phyloP scores from a whole-genome alignment of 176 grass and related monocot species.

The Microstegium vimineum region DNA sequence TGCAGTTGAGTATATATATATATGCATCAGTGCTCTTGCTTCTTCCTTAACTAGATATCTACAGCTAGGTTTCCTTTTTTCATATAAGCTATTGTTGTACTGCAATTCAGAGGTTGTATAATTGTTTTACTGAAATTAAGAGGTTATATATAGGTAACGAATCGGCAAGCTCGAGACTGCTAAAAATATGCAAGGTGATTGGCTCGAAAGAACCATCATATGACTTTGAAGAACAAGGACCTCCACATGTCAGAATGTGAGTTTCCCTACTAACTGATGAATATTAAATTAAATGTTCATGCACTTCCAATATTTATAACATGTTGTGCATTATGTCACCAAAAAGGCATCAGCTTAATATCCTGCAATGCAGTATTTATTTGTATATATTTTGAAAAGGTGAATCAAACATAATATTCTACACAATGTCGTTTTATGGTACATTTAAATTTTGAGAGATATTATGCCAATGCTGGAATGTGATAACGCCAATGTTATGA shows the following conservation, averaged over 20 bases:
- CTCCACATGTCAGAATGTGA: conserved; percentile 43
- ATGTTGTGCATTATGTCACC: not conserved
- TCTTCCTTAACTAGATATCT: conserved; percentile 2
- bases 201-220: conserved; percentile 32
- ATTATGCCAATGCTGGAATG: not conserved
- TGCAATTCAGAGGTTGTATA: conserved; percentile 10
- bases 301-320: not conserved
- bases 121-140: not conserved
- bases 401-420: not conserved
- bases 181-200: not conserved
- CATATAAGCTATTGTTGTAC: conserved; percentile 4
- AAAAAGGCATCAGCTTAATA: not conserved
- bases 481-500: not conserved
- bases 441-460: not conserved
- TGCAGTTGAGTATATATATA: not conserved
- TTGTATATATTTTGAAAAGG: not conserved
- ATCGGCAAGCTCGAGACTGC: conserved; percentile 6
- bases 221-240: conserved; percentile 51
- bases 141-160: not conserved
- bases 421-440: not conserved
- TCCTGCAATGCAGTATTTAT: not conserved
- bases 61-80: not conserved
- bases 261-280: conserved; percentile 30
- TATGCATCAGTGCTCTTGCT: conserved; percentile 3
- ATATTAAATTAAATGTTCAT: conserved; percentile 1